Evolutionary conservation across 1,284 basidiomycete species (phyloP).

Genomic region (Afroboletus lepidellus): DNA sequence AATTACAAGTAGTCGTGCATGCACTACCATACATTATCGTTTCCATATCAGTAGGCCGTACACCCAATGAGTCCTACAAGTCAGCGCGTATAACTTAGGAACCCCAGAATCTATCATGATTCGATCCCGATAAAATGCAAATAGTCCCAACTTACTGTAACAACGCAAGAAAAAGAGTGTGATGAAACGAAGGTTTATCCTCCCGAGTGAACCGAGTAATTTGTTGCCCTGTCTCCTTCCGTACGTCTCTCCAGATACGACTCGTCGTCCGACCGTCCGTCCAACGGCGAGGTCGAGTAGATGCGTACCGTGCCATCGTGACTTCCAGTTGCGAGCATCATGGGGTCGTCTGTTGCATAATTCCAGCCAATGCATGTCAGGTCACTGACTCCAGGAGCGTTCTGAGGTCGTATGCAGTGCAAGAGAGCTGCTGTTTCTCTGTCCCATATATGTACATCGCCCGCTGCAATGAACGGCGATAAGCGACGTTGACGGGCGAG

Average conservation of each 20-base stretch:
- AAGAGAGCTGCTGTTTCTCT: slow-evolving; percentile 67
- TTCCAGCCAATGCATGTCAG: slow-evolving; percentile 80
- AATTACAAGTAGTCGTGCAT: slow-evolving; percentile 20
- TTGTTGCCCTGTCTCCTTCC: slow-evolving; percentile 28
- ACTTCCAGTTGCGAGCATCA: slow-evolving; percentile 77
- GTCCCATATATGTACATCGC: slow-evolving; percentile 84
- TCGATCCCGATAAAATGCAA: slow-evolving; percentile 17
- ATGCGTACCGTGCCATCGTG: slow-evolving; percentile 72
- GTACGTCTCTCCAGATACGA: slow-evolving; percentile 30
- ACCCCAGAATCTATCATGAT: slow-evolving; percentile 1
- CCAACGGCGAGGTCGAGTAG: slow-evolving; percentile 49
- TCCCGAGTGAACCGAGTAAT: slow-evolving; percentile 31
- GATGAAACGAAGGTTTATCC: slow-evolving; percentile 18
- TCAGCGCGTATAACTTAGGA: slow-evolving; percentile 22
- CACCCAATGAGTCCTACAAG: slow-evolving; percentile 9
- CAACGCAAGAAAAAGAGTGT: neutral
- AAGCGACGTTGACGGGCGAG: slow-evolving; percentile 5
- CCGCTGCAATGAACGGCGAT: slow-evolving; percentile 43
- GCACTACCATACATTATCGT: slow-evolving; percentile 27
- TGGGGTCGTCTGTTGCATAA: slow-evolving; percentile 58
- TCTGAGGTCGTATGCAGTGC: slow-evolving; percentile 61
- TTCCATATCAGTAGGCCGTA: slow-evolving; percentile 22
- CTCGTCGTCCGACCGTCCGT: slow-evolving; percentile 22
- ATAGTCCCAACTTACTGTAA: slow-evolving; percentile 8
- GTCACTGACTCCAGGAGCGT: slow-evolving; percentile 47